Conservation (phyloP, 108 stramenopile genomes). For the Thalassiosira profunda region DNA sequence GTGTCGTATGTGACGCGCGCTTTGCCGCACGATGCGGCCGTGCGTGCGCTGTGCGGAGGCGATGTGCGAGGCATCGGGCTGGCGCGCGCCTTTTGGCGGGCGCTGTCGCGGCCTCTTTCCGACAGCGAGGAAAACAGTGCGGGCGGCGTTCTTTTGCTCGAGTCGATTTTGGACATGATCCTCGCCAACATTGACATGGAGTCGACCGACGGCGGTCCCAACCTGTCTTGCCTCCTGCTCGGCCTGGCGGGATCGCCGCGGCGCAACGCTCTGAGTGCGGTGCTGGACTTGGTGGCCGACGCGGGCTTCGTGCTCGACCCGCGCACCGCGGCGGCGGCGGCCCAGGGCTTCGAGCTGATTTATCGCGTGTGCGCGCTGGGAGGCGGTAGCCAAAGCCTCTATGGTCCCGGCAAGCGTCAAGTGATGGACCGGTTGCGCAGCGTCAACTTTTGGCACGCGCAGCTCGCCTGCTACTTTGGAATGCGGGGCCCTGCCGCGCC, state of each 20-base stretch:
- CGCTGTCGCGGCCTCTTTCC: slow-evolving; percentile 49
- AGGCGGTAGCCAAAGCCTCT: slow-evolving; percentile 1
- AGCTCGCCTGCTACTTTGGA: slow-evolving; percentile 36
- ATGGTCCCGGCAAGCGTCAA: too few species aligned
- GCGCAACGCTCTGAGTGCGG: slow-evolving; percentile 62
- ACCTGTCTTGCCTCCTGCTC: slow-evolving; percentile 32
- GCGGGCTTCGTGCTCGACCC: slow-evolving; percentile 38
- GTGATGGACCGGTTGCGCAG: slow-evolving; percentile 30
- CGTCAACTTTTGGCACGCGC: slow-evolving; percentile 36
- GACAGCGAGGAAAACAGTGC: slow-evolving; percentile 23
- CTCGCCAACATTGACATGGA: slow-evolving; percentile 34
- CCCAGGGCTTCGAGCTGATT: slow-evolving; percentile 73
- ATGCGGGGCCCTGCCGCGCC: slow-evolving; percentile 15
- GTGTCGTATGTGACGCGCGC: slow-evolving; percentile 41
- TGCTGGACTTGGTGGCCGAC: slow-evolving; percentile 58
- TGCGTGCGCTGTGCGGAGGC: slow-evolving; percentile 32
- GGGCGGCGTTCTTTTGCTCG: too few species aligned
- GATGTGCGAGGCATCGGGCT: slow-evolving; percentile 19
- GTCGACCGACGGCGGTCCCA: slow-evolving; percentile 10
- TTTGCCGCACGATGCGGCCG: slow-evolving; percentile 27
- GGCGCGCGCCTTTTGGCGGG: slow-evolving; percentile 44
- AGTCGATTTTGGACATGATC: slow-evolving; percentile 42
- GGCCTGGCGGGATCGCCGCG: slow-evolving; percentile 31
- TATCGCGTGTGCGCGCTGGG: slow-evolving; percentile 50
- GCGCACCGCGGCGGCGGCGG: slow-evolving; percentile 46